phyloP scores from a whole-genome alignment of 2,329 filamentous ascomycete genomes.

The Blastomyces gilchristii region DNA sequence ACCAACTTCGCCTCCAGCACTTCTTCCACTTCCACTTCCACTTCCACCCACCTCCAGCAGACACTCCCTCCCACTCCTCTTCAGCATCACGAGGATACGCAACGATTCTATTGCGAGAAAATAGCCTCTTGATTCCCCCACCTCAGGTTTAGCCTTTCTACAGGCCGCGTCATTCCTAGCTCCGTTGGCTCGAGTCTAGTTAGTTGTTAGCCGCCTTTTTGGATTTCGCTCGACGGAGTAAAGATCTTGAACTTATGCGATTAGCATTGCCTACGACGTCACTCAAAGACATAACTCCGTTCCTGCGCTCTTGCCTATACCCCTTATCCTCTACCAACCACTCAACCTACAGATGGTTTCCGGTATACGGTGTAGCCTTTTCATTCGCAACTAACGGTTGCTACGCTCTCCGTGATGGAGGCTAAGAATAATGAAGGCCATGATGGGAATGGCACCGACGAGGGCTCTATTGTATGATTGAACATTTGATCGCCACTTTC shows the following conservation, averaged over 20 bases:
- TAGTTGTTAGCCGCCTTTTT: not conserved
- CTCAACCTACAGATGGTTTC: not conserved
- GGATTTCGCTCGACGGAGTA: not conserved
- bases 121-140: not conserved
- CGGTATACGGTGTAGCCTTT: not conserved
- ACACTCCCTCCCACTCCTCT: not conserved
- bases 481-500: conserved; percentile 5
- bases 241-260: not conserved
- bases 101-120: not conserved
- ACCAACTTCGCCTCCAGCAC: not conserved
- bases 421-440: conserved; percentile 26
- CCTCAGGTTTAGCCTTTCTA: not conserved
- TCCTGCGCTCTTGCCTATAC: too few species aligned
- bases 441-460: conserved; percentile 28
- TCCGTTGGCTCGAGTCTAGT: not conserved
- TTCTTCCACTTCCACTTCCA: not conserved
- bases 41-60: not conserved
- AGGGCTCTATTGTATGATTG: conserved; percentile 29
- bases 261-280: conserved; percentile 2
- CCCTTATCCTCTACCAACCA: not conserved
- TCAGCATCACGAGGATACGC: not conserved
- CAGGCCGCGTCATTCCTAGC: conserved; percentile 2
- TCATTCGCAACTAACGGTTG: not conserved
- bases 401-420: conserved; percentile 25
- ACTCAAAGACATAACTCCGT: not conserved